phyloP scores from a whole-genome alignment of 1,284 basidiomycete species.

The Malassezia psittaci region DNA sequence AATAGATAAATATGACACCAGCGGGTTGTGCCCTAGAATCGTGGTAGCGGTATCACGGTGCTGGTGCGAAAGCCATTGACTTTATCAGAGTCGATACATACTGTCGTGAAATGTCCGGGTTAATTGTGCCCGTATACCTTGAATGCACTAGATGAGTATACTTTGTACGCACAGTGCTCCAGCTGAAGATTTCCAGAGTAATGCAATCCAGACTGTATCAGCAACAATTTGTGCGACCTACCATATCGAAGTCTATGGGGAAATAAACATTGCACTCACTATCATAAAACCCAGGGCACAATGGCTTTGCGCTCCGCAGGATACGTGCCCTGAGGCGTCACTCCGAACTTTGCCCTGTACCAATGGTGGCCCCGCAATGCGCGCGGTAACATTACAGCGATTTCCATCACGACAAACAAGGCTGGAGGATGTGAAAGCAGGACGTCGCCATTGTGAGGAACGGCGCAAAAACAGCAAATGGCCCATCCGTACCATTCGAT shows the following conservation, averaged over 20 bases:
- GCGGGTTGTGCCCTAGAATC: constrained; percentile 77
- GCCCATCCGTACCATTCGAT: constrained; percentile 42
- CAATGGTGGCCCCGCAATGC: constrained; percentile 69
- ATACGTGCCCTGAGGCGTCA: constrained; percentile 52
- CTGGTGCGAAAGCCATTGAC: constrained; percentile 96
- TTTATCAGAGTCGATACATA: constrained; percentile 47
- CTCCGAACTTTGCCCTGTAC: constrained; percentile 62
- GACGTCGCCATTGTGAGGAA: constrained; percentile 1
- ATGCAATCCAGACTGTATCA: constrained; percentile 14
- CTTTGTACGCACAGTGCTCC: constrained; percentile 24
- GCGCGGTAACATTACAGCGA: constrained; percentile 65
- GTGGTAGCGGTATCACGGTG: constrained; percentile 86
- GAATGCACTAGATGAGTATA: constrained; percentile 58
- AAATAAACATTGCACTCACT: neutral
- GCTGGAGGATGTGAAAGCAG: constrained; percentile 31
- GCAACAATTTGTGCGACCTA: neutral
- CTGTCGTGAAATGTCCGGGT: constrained; percentile 44
- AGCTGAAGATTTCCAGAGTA: constrained; percentile 30
- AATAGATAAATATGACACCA: constrained; percentile 76
- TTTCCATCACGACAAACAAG: constrained; percentile 60
- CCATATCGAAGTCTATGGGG: constrained; percentile 5
- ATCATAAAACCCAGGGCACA: constrained; percentile 58
- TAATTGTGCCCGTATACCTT: constrained; percentile 75
- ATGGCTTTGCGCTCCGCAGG: constrained; percentile 59
- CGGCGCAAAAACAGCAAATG: constrained; percentile 11